Percentiles rank a stretch among this genome's conserved stretches.
These are phyloP conservation scores for Aspergillus sclerotiicarbonarius DNA, from an alignment of 495 filamentous ascomycete species.

Conservation along the genomic window DNA sequence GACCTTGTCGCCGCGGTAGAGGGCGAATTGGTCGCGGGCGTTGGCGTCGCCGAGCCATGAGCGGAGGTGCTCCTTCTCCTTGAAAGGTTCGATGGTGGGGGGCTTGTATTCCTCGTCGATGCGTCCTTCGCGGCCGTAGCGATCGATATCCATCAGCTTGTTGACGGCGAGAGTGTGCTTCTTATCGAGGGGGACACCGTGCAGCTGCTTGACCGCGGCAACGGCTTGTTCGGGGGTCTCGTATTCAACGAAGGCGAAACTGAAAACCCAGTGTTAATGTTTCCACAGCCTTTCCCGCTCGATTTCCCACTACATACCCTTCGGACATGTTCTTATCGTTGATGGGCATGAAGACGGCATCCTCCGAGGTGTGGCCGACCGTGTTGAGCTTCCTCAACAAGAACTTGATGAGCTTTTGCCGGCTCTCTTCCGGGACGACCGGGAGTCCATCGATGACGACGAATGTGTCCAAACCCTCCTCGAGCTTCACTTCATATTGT, in stretches of 20 bases:
- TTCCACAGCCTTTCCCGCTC: slow-evolving; percentile 9
- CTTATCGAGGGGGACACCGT: slow-evolving; percentile 84
- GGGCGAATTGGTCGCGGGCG: slow-evolving; percentile 89
- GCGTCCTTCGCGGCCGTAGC: slow-evolving; percentile 89
- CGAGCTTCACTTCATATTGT: slow-evolving; percentile 90
- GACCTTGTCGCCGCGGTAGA: slow-evolving; percentile 85
- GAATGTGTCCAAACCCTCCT: slow-evolving; percentile 93
- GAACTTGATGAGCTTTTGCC: slow-evolving; percentile 90
- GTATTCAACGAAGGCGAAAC: slow-evolving; percentile 95
- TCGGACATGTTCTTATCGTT: slow-evolving; percentile 77
- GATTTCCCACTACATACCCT: slow-evolving; percentile 56
- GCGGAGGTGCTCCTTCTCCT: slow-evolving; percentile 89
- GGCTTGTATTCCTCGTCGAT: slow-evolving; percentile 85
- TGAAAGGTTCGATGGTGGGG: slow-evolving; percentile 74
- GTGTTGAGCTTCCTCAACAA: slow-evolving; percentile 84
- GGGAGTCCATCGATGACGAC: slow-evolving; percentile 94
- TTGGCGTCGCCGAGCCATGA: slow-evolving; percentile 86
- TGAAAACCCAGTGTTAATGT: slow-evolving; percentile 31
- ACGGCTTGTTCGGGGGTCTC: slow-evolving; percentile 87
- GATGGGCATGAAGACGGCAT: slow-evolving; percentile 89
- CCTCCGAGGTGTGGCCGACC: slow-evolving; percentile 80
- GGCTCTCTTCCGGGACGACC: slow-evolving; percentile 74
- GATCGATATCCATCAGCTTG: slow-evolving; percentile 96
- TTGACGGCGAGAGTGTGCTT: slow-evolving; percentile 93
- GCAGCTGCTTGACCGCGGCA: slow-evolving; percentile 80